Percentiles rank a stretch among this genome's conserved stretches.
These are phyloP conservation scores for Collybia sordida DNA, from an alignment of 768 basidiomycete genomes.

Conservation along the genomic window DNA sequence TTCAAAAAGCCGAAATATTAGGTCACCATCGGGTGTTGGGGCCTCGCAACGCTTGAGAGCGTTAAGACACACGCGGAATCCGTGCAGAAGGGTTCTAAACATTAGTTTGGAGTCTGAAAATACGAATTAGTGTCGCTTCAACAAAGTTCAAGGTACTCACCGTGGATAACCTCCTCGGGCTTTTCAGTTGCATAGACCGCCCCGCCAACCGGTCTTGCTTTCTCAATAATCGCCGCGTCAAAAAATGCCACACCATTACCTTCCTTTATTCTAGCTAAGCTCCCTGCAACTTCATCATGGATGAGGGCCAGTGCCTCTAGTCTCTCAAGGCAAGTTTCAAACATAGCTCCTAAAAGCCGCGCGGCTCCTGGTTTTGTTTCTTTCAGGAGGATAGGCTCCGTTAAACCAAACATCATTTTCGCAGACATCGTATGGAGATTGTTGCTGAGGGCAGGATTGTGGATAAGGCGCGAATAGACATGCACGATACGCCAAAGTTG, in stretches of 20 bases:
- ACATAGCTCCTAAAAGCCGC: constrained; percentile 68
- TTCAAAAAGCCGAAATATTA: constrained; percentile 86
- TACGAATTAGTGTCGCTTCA: constrained; percentile 8
- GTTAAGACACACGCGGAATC: constrained; percentile 76
- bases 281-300: constrained; percentile 50
- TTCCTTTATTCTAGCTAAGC: constrained; percentile 50
- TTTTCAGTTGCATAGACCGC: constrained; percentile 79
- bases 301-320: constrained; percentile 77
- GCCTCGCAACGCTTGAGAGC: constrained; percentile 81
- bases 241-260: constrained; percentile 35
- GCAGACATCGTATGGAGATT: constrained; percentile 87
- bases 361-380: constrained; percentile 69
- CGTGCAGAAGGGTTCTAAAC: constrained; percentile 86
- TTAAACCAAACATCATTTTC: constrained; percentile 89
- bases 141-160: constrained; percentile 38
- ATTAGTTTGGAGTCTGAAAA: constrained; percentile 77
- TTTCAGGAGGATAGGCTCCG: constrained; percentile 80
- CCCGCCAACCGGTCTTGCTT: constrained; percentile 77
- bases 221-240: constrained; percentile 77
- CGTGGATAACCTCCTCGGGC: constrained; percentile 78
- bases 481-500: constrained; percentile 80
- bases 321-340: constrained; percentile 83
- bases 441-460: constrained; percentile 79
- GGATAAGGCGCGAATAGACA: constrained; percentile 84
- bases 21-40: constrained; percentile 77